Base-by-base conservation (phyloP, 2,329 filamentous ascomycete genomes). In the Fusarium multiceps region DNA sequence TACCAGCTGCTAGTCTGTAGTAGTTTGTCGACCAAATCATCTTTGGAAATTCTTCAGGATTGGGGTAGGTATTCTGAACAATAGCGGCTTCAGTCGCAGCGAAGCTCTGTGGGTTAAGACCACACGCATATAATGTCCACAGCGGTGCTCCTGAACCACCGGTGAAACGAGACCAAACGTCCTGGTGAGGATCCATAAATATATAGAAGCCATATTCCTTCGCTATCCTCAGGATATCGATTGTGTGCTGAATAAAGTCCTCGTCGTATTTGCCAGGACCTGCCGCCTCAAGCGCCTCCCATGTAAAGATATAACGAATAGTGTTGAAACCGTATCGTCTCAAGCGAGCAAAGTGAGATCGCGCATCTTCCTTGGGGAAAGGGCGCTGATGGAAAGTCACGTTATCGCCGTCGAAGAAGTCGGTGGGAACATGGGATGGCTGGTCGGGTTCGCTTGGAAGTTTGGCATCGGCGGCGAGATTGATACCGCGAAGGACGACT, bases 1-100 rank as follows among this genome's bases (percentile, higher is more conserved):
- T 94, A 71, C 94, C 93, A 51, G 91, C 92, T 4, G 92, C 94
- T 51, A 98, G 85, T 25, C 96, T 89, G 66, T 89, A 92, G 80
- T 99, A 99, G 78, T 99, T 99, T 54, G 97, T 98, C 18, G 95
- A 94, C 96, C 96, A 99, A 61, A 98, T 95, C 97, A 99, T 99
- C 82, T 98, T 98, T 25, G 96, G 96, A 72, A 95, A 99, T 2
- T 90, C 87, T 27, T 90, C 90, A 11, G 94, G 93, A 21, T 97
- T 88, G 12, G 93, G 90, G 77, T 93, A 98, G 3, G 93, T 97
- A 76, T 98, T 99, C 55, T 99, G 96, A 9, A 99, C 95, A 63
- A 98, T 87, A 40, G 96, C 93, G 6, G 95, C 95, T 80, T 98
- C 92, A 16, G 94, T 99, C 21, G 88, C 89, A 55, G 90, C 89